Evolutionary conservation across 306 rosid genomes (phyloP), one percentile per base, ranked within the genome.

Genomic region (Dryas drummondii): DNA sequence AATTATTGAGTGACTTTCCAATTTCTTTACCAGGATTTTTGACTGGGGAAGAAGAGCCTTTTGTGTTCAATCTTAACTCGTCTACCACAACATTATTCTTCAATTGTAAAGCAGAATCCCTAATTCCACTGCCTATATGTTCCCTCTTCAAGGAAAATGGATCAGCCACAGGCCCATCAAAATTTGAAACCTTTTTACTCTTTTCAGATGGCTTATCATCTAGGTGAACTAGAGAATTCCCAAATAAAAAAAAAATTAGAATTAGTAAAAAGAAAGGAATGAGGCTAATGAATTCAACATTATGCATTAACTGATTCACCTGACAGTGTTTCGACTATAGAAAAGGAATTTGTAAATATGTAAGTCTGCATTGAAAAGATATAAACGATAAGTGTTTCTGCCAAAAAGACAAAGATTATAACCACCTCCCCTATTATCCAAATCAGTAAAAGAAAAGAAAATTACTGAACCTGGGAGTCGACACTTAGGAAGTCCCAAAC

Each of bases 401-500:
- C 15, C 41, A 46, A 27, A 16, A 65, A 64, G 45, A 57, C 63
- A 10, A 50, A 50, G 48, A 56, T 68, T 40, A 63, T 22, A 76
- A 22, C 52, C 7, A n/a, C 49, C 37, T 42, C 40, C 44, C 32
- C 37, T 48, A 8, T 22, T 37, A 66, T 7, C 73, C 55, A 76
- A 52, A 63, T 70, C 48, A 66, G 68, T 47, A 58, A 73, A 12
- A 81, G 62, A 56, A 66, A 58, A 71, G 57, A 44, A 84, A 85
- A 48, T 26, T 64, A 73, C 63, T 57, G 71, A 72, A 96, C 99
- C 99, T 96, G 99, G 64, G 99, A 96, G 80, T 96, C 99, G 16
- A 96, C 99, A 84, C 98, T 92, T 71, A 96, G 88, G 79, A 96
- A 96, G 86, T 96, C 99, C 98, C 99, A 96, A 68, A 92, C 96